phyloP scores from a whole-genome alignment of 805 yeast species.

The Lachancea kluyveri region DNA sequence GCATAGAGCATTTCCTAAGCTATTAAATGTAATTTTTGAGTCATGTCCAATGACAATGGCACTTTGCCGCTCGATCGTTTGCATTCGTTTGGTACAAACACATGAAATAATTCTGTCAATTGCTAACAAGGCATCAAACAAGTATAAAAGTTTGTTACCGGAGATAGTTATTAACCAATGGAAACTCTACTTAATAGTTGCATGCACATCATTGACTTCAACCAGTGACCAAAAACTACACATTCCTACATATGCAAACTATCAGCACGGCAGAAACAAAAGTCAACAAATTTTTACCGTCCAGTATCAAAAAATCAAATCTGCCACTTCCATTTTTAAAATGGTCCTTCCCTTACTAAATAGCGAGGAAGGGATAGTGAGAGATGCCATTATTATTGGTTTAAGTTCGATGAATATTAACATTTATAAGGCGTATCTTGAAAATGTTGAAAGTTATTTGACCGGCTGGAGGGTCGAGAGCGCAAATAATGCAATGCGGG shows the following conservation, averaged over 20 bases:
- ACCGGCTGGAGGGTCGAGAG: conserved; percentile 49
- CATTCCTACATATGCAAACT: conserved; percentile 44
- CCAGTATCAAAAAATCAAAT: conserved; percentile 87
- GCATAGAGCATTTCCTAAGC: conserved; percentile 79
- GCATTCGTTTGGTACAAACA: conserved; percentile 81
- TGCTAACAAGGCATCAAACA: conserved; percentile 38
- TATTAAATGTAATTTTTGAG: conserved; percentile 66
- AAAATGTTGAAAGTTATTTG: conserved; percentile 59
- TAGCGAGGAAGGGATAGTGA: conserved; percentile 59
- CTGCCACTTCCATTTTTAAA: conserved; percentile 83
- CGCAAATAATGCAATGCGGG: conserved; percentile 40
- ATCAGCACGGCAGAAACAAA: conserved; percentile 65
- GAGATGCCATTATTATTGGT: conserved; percentile 87
- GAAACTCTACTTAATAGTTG: conserved; percentile 84
- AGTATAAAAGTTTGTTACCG: conserved; percentile 41
- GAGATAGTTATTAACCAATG: conserved; percentile 77
- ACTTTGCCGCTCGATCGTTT: conserved; percentile 81
- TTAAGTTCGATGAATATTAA: conserved; percentile 85
- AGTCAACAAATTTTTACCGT: conserved; percentile 74
- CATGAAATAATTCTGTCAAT: conserved; percentile 60
- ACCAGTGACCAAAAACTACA: conserved; percentile 80
- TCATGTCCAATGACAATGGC: conserved; percentile 92
- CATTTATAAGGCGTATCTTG: conserved; percentile 75
- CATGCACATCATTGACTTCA: conserved; percentile 85
- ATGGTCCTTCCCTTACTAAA: conserved; percentile 79